Conservation (phyloP, 2,329 filamentous ascomycete genomes). For the Penicillium psychrosexuale region DNA sequence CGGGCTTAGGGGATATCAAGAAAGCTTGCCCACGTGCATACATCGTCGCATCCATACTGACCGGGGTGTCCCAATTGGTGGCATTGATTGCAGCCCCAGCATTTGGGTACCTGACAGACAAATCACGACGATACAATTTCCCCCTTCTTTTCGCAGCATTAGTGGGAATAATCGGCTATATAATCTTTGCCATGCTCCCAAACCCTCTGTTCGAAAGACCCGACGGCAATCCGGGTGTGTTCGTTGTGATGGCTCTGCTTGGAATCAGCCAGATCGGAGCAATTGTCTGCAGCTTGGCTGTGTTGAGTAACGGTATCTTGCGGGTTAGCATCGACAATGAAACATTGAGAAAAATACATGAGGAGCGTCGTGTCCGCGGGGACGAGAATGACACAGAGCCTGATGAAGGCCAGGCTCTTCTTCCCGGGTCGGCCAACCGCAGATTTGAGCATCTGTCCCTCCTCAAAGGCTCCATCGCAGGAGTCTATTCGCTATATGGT, state of each 20-base stretch:
- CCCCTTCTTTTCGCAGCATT: constrained; percentile 70
- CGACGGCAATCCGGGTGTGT: constrained; percentile 66
- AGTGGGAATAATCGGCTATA: constrained; percentile 75
- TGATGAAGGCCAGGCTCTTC: constrained; percentile 33
- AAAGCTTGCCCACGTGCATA: constrained; percentile 83
- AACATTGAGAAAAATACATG: constrained; percentile 16
- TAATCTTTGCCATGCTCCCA: constrained; percentile 68
- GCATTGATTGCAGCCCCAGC: constrained; percentile 80
- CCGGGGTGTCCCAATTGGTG: constrained; percentile 81
- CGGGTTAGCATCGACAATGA: constrained; percentile 26
- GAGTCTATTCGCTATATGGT: constrained; percentile 87
- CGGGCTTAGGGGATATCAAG: constrained; percentile 63
- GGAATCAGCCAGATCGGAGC: constrained; percentile 93
- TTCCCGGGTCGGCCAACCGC: constrained; percentile 21
- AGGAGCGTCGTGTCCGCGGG: constrained; percentile 8
- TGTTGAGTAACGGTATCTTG: constrained; percentile 78
- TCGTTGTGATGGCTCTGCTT: constrained; percentile 73
- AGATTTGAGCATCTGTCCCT: constrained; percentile 43
- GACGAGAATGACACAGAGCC: constrained; percentile 11
- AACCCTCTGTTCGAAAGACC: constrained; percentile 73
- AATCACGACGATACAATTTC: constrained; percentile 63
- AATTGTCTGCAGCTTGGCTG: constrained; percentile 91
- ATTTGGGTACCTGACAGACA: constrained; percentile 81
- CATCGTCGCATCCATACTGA: constrained; percentile 78
- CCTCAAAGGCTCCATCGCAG: constrained; percentile 90